Conservation (phyloP, 768 basidiomycete genomes). For the Kwoniella sp. region DNA sequence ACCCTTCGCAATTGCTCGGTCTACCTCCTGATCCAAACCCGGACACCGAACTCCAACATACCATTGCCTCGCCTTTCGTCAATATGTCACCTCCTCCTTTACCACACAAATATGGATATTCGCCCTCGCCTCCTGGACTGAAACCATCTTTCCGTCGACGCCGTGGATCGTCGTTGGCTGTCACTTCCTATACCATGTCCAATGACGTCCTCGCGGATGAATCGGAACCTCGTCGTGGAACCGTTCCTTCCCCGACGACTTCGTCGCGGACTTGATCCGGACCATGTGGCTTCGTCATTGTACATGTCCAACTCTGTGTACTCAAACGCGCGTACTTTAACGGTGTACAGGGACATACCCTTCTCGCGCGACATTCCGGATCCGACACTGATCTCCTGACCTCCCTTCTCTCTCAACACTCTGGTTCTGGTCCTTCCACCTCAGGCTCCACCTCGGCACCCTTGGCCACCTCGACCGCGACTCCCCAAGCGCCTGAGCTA, state of each 20-base stretch:
- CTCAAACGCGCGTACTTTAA: not conserved
- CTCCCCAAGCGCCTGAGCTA: slow-evolving; percentile 23
- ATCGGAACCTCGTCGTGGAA: not conserved
- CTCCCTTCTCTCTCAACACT: slow-evolving; percentile 60
- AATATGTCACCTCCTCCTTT: slow-evolving; percentile 22
- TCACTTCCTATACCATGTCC: too few relatives aligned
- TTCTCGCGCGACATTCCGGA: slow-evolving; percentile 72
- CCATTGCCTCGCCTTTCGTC: slow-evolving; percentile 35
- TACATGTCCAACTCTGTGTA: not conserved
- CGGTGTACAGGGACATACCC: slow-evolving; percentile 69
- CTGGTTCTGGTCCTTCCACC: slow-evolving; percentile 36
- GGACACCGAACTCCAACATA: slow-evolving; percentile 14
- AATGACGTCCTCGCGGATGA: slow-evolving; percentile 3
- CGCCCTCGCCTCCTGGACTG: slow-evolving; percentile 17
- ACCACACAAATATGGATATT: not conserved
- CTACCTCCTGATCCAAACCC: slow-evolving; percentile 2
- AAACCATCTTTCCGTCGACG: slow-evolving; percentile 6
- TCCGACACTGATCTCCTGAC: slow-evolving; percentile 70
- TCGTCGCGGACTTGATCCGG: not conserved
- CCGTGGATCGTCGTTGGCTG: slow-evolving; percentile 17
- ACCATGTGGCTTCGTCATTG: too few relatives aligned
- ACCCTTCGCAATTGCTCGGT: slow-evolving; percentile 25
- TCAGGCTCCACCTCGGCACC: slow-evolving; percentile 36
- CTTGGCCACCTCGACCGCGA: slow-evolving; percentile 39
- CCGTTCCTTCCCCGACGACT: slow-evolving; percentile 4